These are phyloP conservation scores for Phlegmacium glaucopus DNA, from an alignment of 768 basidiomycete genomes.

Conservation along the genomic window DNA sequence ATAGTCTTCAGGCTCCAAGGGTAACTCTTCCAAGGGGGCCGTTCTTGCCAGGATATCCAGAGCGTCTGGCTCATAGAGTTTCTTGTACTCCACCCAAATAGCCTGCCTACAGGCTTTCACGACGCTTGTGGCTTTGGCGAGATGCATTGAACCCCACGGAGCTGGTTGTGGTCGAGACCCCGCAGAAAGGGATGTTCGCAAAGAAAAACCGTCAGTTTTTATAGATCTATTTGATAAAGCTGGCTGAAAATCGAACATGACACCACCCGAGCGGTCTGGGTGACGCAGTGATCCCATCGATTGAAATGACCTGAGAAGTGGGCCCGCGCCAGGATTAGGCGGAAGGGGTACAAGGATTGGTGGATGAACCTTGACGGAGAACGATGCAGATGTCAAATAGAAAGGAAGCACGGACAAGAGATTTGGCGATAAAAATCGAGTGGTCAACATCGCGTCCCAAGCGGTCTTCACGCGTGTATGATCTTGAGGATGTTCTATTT, in stretches of 20 bases:
- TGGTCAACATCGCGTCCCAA: constrained; percentile 66
- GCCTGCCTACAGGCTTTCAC: constrained; percentile 66
- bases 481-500: constrained; percentile 47
- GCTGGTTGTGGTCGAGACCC: not conserved
- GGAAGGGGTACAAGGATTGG: constrained; percentile 53
- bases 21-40: constrained; percentile 20
- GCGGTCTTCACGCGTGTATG: constrained; percentile 58
- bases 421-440: constrained; percentile 51
- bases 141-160: constrained; percentile 57
- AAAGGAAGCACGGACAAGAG: constrained; percentile 62
- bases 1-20: constrained; percentile 6
- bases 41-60: constrained; percentile 35
- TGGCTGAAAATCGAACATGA: constrained; percentile 21
- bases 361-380: constrained; percentile 46
- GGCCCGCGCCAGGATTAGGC: constrained; percentile 33
- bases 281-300: constrained; percentile 26
- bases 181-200: constrained; percentile 7
- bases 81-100: constrained; percentile 62
- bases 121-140: constrained; percentile 54
- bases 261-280: constrained; percentile 9
- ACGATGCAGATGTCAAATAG: constrained; percentile 54
- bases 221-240: constrained; percentile 10
- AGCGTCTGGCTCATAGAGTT: constrained; percentile 39
- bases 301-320: constrained; percentile 12
- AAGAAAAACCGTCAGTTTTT: constrained; percentile 12